Evolutionary conservation across 2,329 filamentous ascomycete species (phyloP), one percentile per base, ranked within the genome.

Genomic region (Calonectria hawksworthii): DNA sequence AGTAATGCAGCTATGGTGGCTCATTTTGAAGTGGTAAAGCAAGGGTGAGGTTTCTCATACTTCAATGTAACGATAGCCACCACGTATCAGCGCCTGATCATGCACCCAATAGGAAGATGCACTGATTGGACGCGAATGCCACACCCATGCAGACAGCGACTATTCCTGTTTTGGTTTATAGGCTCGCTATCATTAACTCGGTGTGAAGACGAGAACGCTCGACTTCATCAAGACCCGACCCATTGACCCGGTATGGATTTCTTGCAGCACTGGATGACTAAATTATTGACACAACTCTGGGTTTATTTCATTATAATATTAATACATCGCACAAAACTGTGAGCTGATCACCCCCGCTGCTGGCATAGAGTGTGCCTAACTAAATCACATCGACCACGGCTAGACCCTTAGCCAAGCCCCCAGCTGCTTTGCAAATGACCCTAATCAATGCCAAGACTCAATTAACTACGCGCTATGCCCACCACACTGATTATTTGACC

Each of bases 381-480:
- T 2, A 23, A 47, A 47, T 47, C 21, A 47, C 9, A 8, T 47
- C 21, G 44, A 10, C 11, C 44, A 47, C 44, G n/a, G 9, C 3
- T 13, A 7, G 44, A 6, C 21, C n/a, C 10, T 23, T 23, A 13
- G 44, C 44, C 18, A 34, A 11, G 28, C n/a, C 34, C n/a, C 56
- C 36, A 2, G 7, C 2, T 16, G 10, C 13, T 13, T 18, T 26
- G 13, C 8, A 59, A 59, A 34, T 36, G 10, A 36, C n/a, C 30
- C 34, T 61, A 61, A 36, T 21, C 10, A 41, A 61, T 61, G 56
- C 56, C 56, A 61, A 61, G 56, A 61, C 56, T 61, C 56, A 28
- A 61, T 61, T 61, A 61, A 61, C 56, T 61, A 41, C 36, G 56
- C 56, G 32, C 56, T 23, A 41, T 26, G 14, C 9, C 56, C n/a